phyloP scores from a whole-genome alignment of 768 basidiomycete species.

The Butyriboletus loyo region DNA sequence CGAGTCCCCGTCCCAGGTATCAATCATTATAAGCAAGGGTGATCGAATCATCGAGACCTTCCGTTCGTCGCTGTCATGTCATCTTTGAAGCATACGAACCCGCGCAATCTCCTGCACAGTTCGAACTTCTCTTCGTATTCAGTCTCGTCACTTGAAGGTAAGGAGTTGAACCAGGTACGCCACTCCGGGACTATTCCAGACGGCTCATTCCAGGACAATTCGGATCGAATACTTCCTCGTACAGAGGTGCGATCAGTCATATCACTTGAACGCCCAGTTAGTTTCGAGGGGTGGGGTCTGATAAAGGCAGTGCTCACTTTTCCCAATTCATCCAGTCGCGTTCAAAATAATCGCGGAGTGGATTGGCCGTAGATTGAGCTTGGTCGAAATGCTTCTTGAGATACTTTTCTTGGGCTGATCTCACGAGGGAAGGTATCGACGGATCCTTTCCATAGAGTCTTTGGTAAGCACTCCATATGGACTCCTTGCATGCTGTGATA shows the following conservation, averaged over 20 bases:
- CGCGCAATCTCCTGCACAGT: slow-evolving; percentile 43
- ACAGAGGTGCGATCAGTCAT: slow-evolving; percentile 72
- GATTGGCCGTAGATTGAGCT: slow-evolving; percentile 25
- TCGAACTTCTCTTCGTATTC: slow-evolving; percentile 27
- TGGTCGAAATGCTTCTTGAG: slow-evolving; percentile 20
- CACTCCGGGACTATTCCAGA: slow-evolving; percentile 47
- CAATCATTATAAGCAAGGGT: slow-evolving; percentile 12
- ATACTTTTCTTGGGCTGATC: slow-evolving; percentile 33
- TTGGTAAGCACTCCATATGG: slow-evolving; percentile 64
- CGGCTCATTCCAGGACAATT: slow-evolving; percentile 53
- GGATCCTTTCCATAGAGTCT: slow-evolving; percentile 41
- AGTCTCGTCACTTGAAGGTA: slow-evolving; percentile 14
- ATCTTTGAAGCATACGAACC: slow-evolving; percentile 52
- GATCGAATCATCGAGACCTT: slow-evolving; percentile 7
- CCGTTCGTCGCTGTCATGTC: slow-evolving; percentile 3
- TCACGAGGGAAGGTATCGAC: slow-evolving; percentile 37
- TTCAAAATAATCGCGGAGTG: slow-evolving; percentile 60
- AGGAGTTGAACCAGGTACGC: slow-evolving; percentile 47
- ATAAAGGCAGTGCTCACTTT: slow-evolving; percentile 42
- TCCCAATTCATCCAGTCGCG: slow-evolving; percentile 68
- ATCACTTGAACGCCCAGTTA: slow-evolving; percentile 45
- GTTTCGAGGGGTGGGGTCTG: neutral
- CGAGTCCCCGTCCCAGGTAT: slow-evolving; percentile 17
- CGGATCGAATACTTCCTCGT: slow-evolving; percentile 45
- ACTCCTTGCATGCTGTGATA: slow-evolving; percentile 63